Evolutionary conservation across 495 filamentous ascomycete genomes (phyloP), one percentile per base, ranked within the genome.

Genomic region (Thermochaetoides thermophila): DNA sequence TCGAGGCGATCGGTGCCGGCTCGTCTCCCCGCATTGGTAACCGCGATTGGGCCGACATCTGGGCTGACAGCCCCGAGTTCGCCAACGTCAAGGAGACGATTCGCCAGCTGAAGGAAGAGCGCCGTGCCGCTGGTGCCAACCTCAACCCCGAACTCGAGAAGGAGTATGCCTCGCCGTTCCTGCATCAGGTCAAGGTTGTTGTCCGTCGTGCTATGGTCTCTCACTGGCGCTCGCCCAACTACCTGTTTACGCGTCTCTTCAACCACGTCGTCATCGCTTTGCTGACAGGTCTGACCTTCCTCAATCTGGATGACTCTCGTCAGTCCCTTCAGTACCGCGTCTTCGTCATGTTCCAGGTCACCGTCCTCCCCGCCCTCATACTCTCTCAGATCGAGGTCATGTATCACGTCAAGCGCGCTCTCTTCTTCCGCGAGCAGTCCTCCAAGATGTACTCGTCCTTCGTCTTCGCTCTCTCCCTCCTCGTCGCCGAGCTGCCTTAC

Each of bases 291-390:
- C 60, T 91, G 12, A 73, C 70, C 17, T 89, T 73, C 46, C 56
- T 84, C 14, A 58, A 78, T 7, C 68, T 85, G 3, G 73, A 81
- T 40, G 48, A 82, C 38, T 76, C 73, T 1, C 67, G 76, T 4
- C 54, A 72, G 3, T 76, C 70, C 4, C 59, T 87, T 13, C 82
- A 91, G 43, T 76, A 84, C 55, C 73, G 73, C 27, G 69, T 91
- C 38, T 89, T 91, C 53, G 69, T 84, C 51, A 75, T 84, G 46
- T 89, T 87, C 65, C 81, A 84, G 51, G 65, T 79, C 33, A 84
- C 76, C 3, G 73, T 84, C 9, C 61, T 86, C 2, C 77, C 79
- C 1, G 76, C 79, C 2, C 66, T 84, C 17, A 76, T 87, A 43
- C 65, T 87, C 33, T 72, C 76, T 0, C 78, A 84, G 43, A 76